These are phyloP conservation scores for Chenopodium quinoa DNA, from an alignment of 148 eudicot species.

Conservation along the genomic window DNA sequence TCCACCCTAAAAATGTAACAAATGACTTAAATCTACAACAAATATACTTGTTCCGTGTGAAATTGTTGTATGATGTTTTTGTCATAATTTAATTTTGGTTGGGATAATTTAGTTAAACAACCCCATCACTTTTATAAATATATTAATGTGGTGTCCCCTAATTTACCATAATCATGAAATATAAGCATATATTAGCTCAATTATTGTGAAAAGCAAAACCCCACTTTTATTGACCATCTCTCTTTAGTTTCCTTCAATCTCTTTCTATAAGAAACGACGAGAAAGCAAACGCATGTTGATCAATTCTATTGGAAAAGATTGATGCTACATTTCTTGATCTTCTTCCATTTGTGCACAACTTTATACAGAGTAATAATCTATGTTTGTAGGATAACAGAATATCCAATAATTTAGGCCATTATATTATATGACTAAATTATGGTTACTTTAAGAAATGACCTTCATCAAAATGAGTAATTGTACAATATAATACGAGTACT, in stretches of 20 bases:
- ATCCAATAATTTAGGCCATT: background rate
- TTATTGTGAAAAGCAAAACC: background rate
- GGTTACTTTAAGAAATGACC: background rate
- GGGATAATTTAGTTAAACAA: background rate
- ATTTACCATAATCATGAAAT: background rate
- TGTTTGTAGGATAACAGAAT: no score
- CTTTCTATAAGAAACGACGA: background rate
- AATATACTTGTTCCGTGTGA: conserved; percentile 15
- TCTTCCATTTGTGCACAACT: background rate
- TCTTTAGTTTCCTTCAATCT: background rate
- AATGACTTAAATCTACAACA: background rate
- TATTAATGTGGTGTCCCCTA: background rate
- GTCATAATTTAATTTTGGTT: conserved; percentile 7
- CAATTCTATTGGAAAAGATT: background rate
- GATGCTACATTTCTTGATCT: background rate
- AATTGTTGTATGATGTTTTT: background rate
- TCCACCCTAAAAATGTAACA: background rate
- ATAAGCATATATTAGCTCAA: background rate
- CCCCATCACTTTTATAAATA: background rate
- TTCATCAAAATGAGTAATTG: no score
- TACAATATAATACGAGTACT: background rate
- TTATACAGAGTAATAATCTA: background rate
- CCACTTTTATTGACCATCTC: background rate
- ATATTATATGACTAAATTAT: background rate
- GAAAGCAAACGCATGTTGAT: background rate